Conservation (phyloP, 1,284 basidiomycete species). For the Malassezia caprae region DNA sequence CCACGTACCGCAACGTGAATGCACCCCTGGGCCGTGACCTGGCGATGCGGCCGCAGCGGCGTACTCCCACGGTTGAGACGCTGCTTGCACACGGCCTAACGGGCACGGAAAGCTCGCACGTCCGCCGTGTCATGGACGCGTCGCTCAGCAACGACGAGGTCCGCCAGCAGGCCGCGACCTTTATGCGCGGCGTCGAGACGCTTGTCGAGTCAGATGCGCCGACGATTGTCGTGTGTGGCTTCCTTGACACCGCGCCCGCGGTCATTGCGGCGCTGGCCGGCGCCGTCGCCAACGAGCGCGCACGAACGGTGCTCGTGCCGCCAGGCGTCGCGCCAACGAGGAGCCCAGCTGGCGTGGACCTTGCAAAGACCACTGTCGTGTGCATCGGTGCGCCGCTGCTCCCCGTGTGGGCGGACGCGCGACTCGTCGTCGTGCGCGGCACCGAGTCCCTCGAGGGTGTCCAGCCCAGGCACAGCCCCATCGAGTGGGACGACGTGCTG, state of each 20-base stretch:
- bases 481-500: slow-evolving; percentile 10
- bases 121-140: slow-evolving; percentile 21
- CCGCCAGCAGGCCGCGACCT: slow-evolving; percentile 22
- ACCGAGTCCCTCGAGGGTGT: neutral
- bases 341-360: neutral
- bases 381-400: slow-evolving; percentile 9
- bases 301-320: slow-evolving; percentile 1
- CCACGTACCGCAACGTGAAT: slow-evolving; percentile 45
- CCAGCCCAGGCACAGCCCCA: neutral
- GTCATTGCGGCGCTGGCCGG: slow-evolving; percentile 4
- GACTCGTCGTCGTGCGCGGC: neutral
- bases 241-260: neutral
- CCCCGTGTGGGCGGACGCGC: neutral
- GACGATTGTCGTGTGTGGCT: slow-evolving; percentile 10
- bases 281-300: neutral
- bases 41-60: slow-evolving; percentile 27
- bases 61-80: slow-evolving; percentile 25
- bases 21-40: slow-evolving; percentile 42
- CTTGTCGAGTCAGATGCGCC: slow-evolving; percentile 20
- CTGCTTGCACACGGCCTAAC: slow-evolving; percentile 24
- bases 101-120: slow-evolving; percentile 13
- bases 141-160: slow-evolving; percentile 24
- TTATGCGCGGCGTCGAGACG: slow-evolving; percentile 27
- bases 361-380: neutral
- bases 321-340: neutral